Percentiles rank a stretch among this genome's conserved stretches.
phyloP scores from a whole-genome alignment of 1,284 basidiomycete genomes.

The Cystobasidium slooffiae region DNA sequence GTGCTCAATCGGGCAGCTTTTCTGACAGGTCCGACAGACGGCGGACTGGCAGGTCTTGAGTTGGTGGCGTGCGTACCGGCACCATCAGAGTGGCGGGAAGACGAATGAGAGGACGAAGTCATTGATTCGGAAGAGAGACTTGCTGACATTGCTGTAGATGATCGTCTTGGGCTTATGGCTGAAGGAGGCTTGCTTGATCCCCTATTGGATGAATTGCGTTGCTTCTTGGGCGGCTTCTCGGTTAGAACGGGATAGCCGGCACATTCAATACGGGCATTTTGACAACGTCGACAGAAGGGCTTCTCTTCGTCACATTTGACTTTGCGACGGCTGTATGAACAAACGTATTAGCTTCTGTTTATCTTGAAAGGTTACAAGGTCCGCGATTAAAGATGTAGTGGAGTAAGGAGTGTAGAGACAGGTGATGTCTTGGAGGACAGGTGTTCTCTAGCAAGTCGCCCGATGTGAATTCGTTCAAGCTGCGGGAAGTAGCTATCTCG shows the following conservation, averaged over 20 bases:
- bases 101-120: not conserved
- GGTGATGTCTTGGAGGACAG: no score
- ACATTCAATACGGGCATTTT: conserved; percentile 1
- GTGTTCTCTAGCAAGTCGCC: no score
- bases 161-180: not conserved
- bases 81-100: not conserved
- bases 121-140: not conserved
- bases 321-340: conserved; percentile 24
- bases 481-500: no score
- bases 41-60: not conserved
- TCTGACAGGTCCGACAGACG: not conserved
- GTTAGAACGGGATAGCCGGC: conserved; percentile 26
- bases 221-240: not conserved
- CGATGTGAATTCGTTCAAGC: no score
- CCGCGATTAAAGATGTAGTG: no score
- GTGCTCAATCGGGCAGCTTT: conserved; percentile 11
- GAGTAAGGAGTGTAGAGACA: no score
- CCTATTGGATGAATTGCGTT: no score
- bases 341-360: no score
- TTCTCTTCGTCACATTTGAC: conserved; percentile 41
- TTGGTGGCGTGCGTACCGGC: not conserved
- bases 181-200: not conserved
- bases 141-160: conserved; percentile 14
- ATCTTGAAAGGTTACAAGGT: no score
- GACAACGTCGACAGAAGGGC: conserved; percentile 28